These are phyloP conservation scores for Aspergillus arachidicola DNA, from an alignment of 2,329 filamentous ascomycete species.

Conservation along the genomic window DNA sequence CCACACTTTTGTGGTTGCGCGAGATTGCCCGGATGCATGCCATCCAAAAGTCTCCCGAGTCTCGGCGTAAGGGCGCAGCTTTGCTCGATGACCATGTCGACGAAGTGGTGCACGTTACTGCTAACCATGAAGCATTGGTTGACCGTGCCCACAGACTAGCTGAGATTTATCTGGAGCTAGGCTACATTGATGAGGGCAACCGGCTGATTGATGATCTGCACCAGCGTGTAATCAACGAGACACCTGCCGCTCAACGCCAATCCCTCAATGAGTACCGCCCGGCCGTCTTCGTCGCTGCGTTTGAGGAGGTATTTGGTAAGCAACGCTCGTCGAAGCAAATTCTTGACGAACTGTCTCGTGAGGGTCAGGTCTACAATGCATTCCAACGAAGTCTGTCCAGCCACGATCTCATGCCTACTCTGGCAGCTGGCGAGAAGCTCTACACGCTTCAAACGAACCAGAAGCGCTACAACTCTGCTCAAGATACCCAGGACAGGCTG, in stretches of 20 bases:
- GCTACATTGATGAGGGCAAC: constrained; percentile 45
- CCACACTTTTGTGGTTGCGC: constrained; percentile 47
- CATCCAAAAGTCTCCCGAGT: constrained; percentile 42
- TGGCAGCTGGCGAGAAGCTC: constrained; percentile 35
- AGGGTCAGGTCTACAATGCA: constrained; percentile 46
- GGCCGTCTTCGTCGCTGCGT: constrained; percentile 50
- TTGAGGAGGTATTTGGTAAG: constrained; percentile 47
- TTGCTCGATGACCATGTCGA: constrained; percentile 46
- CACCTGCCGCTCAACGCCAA: constrained; percentile 33
- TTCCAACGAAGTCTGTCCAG: constrained; percentile 38
- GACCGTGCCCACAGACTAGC: constrained; percentile 52
- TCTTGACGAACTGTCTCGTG: constrained; percentile 47
- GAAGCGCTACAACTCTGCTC: constrained; percentile 32
- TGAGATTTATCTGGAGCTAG: constrained; percentile 48
- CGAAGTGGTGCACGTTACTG: constrained; percentile 45
- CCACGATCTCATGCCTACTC: constrained; percentile 37
- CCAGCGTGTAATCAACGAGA: constrained; percentile 52
- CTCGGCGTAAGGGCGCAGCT: constrained; percentile 39
- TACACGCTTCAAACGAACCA: constrained; percentile 33
- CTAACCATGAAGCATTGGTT: constrained; percentile 47
- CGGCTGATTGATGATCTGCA: constrained; percentile 52
- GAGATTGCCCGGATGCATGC: constrained; percentile 49
- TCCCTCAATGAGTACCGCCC: constrained; percentile 37
- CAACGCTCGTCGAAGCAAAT: constrained; percentile 42
- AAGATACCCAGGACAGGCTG: constrained; percentile 35